Evolutionary conservation across 495 filamentous ascomycete species (phyloP).

Genomic region (Poronia punctata): DNA sequence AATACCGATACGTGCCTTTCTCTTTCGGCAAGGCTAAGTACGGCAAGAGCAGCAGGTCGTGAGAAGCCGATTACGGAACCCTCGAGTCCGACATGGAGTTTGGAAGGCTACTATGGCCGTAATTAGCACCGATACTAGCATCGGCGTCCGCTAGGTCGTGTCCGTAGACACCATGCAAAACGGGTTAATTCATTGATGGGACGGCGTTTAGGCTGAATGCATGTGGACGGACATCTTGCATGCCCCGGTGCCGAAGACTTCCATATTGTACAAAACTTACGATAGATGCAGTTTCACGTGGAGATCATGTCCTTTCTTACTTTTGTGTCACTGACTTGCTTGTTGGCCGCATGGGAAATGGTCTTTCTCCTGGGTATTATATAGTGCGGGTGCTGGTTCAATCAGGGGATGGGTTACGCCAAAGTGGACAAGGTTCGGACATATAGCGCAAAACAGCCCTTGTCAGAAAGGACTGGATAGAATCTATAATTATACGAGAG

Average conservation of each 20-base stretch:
- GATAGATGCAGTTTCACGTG: constrained; percentile 13
- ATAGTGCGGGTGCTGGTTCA: too few relatives aligned
- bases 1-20: constrained; percentile 98
- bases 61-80: background rate
- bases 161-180: too few relatives aligned
- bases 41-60: constrained; percentile 45
- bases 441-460: too few relatives aligned
- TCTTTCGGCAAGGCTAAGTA: constrained; percentile 87
- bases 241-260: background rate
- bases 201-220: background rate
- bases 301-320: too few relatives aligned
- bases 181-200: background rate
- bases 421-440: too few relatives aligned
- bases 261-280: constrained; percentile 22
- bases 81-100: background rate
- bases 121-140: too few relatives aligned
- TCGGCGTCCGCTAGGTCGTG: too few relatives aligned
- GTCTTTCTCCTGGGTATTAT: too few relatives aligned
- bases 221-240: background rate
- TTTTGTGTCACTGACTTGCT: too few relatives aligned
- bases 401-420: too few relatives aligned
- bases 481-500: too few relatives aligned
- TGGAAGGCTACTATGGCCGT: background rate
- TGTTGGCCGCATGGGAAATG: constrained; percentile 2
- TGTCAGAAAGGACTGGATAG: too few relatives aligned